These are phyloP conservation scores for Rhododendron kiyosumense DNA, from an alignment of 148 eudicot genomes.

Conservation along the genomic window DNA sequence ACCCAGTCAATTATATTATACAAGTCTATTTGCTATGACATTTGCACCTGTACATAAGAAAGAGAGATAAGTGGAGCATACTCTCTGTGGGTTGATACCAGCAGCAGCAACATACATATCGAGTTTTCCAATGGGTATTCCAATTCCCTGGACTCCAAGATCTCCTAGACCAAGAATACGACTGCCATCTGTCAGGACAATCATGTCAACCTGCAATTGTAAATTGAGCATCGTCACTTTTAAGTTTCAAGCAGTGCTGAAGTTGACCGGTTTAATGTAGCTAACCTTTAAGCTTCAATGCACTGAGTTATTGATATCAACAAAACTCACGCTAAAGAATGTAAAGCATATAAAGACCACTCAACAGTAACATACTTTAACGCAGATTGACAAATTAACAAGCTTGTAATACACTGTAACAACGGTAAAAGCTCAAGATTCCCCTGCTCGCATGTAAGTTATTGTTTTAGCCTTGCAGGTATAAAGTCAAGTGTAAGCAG, in stretches of 20 bases:
- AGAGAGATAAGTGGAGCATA: slow-evolving; percentile 29
- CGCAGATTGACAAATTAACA: not conserved
- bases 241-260: not conserved
- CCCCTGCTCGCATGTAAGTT: not conserved
- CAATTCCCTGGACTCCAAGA: slow-evolving; percentile 99
- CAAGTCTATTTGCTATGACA: not conserved
- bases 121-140: slow-evolving; percentile 95
- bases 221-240: not conserved
- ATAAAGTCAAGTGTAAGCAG: not conserved
- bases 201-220: slow-evolving; percentile 88
- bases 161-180: slow-evolving; percentile 98
- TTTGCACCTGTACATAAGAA: not conserved
- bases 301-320: not conserved
- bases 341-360: not conserved
- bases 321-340: not conserved
- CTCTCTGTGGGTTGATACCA: slow-evolving; percentile 90
- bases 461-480: not conserved
- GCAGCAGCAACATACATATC: slow-evolving; percentile 99
- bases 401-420: not conserved
- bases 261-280: not conserved
- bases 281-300: not conserved
- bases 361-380: not conserved
- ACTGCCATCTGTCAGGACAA: slow-evolving; percentile 98
- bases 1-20: not conserved
- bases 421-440: not conserved